Conservation (phyloP, 2,329 filamentous ascomycete species). For the Scedosporium dehoogii region DNA sequence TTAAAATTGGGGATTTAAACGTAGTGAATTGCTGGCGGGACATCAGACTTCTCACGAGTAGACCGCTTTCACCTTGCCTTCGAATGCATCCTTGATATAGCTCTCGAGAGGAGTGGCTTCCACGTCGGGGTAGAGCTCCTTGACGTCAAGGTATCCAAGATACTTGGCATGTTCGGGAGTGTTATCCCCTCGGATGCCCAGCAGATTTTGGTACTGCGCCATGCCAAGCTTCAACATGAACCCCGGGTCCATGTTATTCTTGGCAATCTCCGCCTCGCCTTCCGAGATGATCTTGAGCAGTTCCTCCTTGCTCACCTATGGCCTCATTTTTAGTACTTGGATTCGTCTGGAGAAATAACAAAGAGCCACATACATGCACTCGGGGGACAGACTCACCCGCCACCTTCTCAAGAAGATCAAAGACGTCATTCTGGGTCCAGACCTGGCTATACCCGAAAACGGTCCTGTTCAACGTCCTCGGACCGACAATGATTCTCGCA, state of each 20-base stretch:
- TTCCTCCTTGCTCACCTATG: not conserved
- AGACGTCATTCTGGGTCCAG: constrained; percentile 34
- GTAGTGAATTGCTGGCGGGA: no score
- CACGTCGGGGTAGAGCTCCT: constrained; percentile 44
- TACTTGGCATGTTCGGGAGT: constrained; percentile 41
- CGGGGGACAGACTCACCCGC: constrained; percentile 35
- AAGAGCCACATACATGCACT: not conserved
- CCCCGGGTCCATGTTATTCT: no score
- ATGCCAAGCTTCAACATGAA: not conserved
- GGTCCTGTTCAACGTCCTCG: constrained; percentile 40
- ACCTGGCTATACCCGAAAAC: constrained; percentile 39
- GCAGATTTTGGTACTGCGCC: constrained; percentile 32
- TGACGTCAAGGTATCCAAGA: constrained; percentile 40
- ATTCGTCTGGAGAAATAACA: not conserved
- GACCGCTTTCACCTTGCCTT: no score
- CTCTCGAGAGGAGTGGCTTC: constrained; percentile 8
- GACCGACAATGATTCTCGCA: constrained; percentile 39
- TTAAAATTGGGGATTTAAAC: no score
- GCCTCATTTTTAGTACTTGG: not conserved
- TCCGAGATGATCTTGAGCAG: not conserved
- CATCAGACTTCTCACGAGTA: no score
- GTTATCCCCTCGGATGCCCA: constrained; percentile 42
- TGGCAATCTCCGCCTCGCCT: not conserved
- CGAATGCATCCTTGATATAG: no score
- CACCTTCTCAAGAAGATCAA: constrained; percentile 32